Evolutionary conservation across 2,329 filamentous ascomycete species (phyloP), one percentile per base, ranked within the genome.

Genomic region (Trichoderma sp.): DNA sequence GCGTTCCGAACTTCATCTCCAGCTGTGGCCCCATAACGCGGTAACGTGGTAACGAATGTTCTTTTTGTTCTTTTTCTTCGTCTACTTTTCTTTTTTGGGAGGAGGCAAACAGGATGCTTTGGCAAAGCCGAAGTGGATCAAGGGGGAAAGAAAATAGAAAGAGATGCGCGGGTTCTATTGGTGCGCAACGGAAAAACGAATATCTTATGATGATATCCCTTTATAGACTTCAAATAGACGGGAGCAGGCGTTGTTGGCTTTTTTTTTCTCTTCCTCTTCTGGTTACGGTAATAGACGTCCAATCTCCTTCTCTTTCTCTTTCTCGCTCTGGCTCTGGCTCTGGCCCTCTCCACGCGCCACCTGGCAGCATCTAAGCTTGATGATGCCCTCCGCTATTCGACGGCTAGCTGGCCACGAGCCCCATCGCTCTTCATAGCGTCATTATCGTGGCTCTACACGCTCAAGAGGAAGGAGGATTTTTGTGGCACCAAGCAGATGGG

Each of bases 211-310:
- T 69, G 67, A 69, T 69, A 69, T 69, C 67, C 67, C 67, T 51
- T 68, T 55, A 68, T 65, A 69, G 67, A 69, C 49, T 28, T 68
- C 34, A 54, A 68, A 64, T 68, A 68, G 66, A 68, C 21, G 66
- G 66, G 59, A 68, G 30, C 49, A 54, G 59, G 59, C 59, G 59
- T 63, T 60, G 43, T 60, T 34, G 34, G n/a, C 51, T 64, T 32
- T 24, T 18, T 30, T 39, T 37, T 28, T 24, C 39, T 43, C 28
- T 52, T 51, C 11, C 24, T 24, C 39, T 43, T 56, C 21, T 30
- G 46, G 46, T 43, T 43, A n/a, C 39, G n/a, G 46, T 5, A 24
- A 43, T 43, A 43, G 14, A 18, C 39, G 28, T 39, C 54, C 60
- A 28, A 54, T 56, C 26, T 56, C 51, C 56, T 30, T 26, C 18